phyloP scores from a whole-genome alignment of 1,284 basidiomycete genomes.

The Laetiporus sulphureus region DNA sequence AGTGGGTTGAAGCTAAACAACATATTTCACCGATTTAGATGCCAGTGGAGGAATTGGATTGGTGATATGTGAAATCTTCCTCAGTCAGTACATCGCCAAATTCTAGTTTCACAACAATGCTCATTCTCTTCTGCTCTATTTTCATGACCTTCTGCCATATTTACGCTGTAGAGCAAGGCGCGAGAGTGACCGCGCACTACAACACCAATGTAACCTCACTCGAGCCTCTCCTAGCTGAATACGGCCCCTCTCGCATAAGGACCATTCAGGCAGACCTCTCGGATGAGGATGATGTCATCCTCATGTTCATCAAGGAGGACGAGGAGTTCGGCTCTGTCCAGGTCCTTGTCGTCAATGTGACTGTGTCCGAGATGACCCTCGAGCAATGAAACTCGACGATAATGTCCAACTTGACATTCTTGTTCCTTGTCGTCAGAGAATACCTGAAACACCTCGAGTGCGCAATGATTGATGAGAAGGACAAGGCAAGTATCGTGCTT shows the following conservation, averaged over 20 bases:
- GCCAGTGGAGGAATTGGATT: conserved; percentile 35
- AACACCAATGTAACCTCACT: conserved; percentile 46
- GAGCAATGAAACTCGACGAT: conserved; percentile 61
- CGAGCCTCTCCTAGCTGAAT: conserved; percentile 33
- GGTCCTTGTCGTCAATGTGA: conserved; percentile 52
- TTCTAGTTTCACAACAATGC: neutral
- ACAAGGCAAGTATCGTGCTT: conserved; percentile 52
- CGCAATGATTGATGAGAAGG: conserved; percentile 34
- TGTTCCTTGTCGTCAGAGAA: conserved; percentile 60
- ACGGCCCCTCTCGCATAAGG: conserved; percentile 31
- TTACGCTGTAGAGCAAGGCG: conserved; percentile 43
- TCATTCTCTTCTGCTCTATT: neutral
- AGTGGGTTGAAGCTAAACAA: neutral
- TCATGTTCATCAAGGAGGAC: conserved; percentile 33
- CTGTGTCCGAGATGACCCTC: conserved; percentile 53
- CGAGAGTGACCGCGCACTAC: conserved; percentile 68
- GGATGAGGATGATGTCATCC: conserved; percentile 41
- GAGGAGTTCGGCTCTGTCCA: conserved; percentile 43
- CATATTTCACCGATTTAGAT: conserved; percentile 13
- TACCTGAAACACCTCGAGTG: conserved; percentile 44
- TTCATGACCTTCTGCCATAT: neutral
- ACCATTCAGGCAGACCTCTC: conserved; percentile 52
- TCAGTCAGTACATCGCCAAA: conserved; percentile 28
- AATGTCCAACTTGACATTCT: conserved; percentile 56
- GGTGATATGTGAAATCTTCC: conserved; percentile 30